Base-by-base conservation (phyloP, 495 filamentous ascomycete genomes). In the Parmelia sp. region DNA sequence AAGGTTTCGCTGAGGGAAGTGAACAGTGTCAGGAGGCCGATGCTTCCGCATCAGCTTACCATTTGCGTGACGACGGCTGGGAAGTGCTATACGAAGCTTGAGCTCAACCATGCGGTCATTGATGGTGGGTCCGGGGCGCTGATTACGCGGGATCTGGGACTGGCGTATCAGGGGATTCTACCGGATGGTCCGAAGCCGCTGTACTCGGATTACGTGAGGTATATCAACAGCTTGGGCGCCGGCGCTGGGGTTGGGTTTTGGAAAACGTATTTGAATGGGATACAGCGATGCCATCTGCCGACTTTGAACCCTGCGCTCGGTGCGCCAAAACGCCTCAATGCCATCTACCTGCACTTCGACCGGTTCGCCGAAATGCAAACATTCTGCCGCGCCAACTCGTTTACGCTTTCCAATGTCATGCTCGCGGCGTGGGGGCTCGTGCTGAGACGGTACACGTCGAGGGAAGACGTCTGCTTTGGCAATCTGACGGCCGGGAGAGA, bases 41-140 rank as follows among this genome's bases (percentile, higher is more conserved):
- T 62, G n/a, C 57, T 70, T 4, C 76, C 80, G 0, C 83, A 86
- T 66, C 77, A 79, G 29, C 78, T 83, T 65, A 79, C 75, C 9
- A 76, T 80, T 37, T 81, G 76, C 44, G 71, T 78, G 63, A 81
- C 78, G 11, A 61, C 69, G 1, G 71, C 66, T 5, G 73, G 74
- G 0, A 70, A 70, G 40, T 63, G 86, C 0, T 78, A 81, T 44
- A 81, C 77, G 58, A 78, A 79, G 47, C 66, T 87, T 35, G 84
- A 88, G 57, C 71, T 87, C 19, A 86, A 79, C 65, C 82, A 86
- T 68, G 75, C 80, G 25, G 73, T 79, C 19, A 78, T 81, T 71
- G 78, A 85, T 74, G 82, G 76, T 12, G 69, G 70, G 36, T 83
- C 81, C 0, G 76, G 81, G 53, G 78, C 77, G 0, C 72, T 79